Percentiles rank a stretch among this genome's conserved stretches.
Evolutionary conservation across 2,329 filamentous ascomycete genomes (phyloP).

Genomic region (Verticillium zaregamsianum): DNA sequence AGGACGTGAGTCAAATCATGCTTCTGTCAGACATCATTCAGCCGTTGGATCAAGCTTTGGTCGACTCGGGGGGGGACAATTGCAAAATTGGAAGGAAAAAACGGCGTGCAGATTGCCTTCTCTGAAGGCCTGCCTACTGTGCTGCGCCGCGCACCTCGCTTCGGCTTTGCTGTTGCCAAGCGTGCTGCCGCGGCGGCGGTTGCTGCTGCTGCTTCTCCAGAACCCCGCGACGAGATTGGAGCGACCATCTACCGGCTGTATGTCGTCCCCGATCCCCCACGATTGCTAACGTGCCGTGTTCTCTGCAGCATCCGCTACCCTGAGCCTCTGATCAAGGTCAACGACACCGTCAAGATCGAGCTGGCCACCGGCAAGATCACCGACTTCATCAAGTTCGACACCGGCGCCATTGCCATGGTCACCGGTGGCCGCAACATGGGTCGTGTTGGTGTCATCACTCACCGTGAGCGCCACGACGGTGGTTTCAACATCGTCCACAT

Average conservation of each 20-base stretch:
- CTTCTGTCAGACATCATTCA: slow-evolving; percentile 92
- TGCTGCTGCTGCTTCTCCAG: not conserved
- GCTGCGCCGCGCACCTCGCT: slow-evolving; percentile 7
- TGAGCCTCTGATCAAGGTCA: slow-evolving; percentile 97
- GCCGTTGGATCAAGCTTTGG: slow-evolving; percentile 99
- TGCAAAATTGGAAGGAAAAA: not conserved
- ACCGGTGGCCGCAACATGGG: slow-evolving; percentile 99
- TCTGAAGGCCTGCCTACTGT: slow-evolving; percentile 1
- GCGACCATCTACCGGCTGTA: slow-evolving; percentile 50
- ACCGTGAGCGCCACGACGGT: slow-evolving; percentile 99
- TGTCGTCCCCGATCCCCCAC: slow-evolving; percentile 27
- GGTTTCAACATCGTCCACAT: slow-evolving; percentile 99
- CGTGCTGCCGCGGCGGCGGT: not conserved
- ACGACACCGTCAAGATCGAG: slow-evolving; percentile 98
- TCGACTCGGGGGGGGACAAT: slow-evolving; percentile 40
- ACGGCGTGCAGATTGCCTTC: not conserved
- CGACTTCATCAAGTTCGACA: slow-evolving; percentile 99
- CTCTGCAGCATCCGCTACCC: slow-evolving; percentile 90
- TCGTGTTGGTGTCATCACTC: slow-evolving; percentile 99
- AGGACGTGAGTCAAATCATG: slow-evolving; percentile 81
- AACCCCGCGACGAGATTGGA: slow-evolving; percentile 18
- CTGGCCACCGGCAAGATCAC: slow-evolving; percentile 94
- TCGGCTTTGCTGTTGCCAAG: not conserved
- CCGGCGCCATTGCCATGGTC: slow-evolving; percentile 95
- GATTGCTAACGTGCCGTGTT: slow-evolving; percentile 32